These are phyloP conservation scores for Rhodofomes roseus DNA, from an alignment of 1,284 basidiomycete species.

Conservation along the genomic window DNA sequence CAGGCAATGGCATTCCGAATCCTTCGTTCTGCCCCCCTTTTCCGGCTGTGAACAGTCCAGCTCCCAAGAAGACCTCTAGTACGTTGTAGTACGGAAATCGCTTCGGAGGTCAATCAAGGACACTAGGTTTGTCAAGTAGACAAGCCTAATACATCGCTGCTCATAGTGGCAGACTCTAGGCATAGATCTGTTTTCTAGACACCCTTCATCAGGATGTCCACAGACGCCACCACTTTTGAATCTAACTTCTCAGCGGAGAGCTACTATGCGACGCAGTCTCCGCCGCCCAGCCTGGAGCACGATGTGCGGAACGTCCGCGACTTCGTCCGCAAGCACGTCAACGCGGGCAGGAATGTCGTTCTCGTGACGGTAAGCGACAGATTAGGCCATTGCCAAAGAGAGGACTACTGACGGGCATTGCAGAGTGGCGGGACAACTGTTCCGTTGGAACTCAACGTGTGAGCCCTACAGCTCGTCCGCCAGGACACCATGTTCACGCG, in stretches of 20 bases:
- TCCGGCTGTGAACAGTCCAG: no score
- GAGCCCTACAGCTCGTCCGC: slow-evolving; percentile 38
- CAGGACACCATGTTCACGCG: slow-evolving; percentile 16
- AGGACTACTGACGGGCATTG: not conserved
- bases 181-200: no score
- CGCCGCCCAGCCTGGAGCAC: slow-evolving; percentile 65
- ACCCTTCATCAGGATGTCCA: slow-evolving; percentile 10
- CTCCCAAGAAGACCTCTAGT: no score
- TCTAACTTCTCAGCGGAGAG: slow-evolving; percentile 73
- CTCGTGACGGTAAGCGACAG: slow-evolving; percentile 80
- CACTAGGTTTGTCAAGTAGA: no score
- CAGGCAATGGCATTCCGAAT: no score
- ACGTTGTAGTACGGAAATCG: no score
- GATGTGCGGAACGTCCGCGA: slow-evolving; percentile 59
- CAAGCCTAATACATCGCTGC: no score
- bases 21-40: no score
- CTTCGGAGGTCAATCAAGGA: no score
- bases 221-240: slow-evolving; percentile 9
- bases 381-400: slow-evolving; percentile 8
- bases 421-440: slow-evolving; percentile 96
- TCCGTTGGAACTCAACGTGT: slow-evolving; percentile 95
- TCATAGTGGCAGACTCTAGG: no score
- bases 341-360: slow-evolving; percentile 74
- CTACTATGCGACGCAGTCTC: slow-evolving; percentile 83
- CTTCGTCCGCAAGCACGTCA: slow-evolving; percentile 72